Percentiles rank a stretch among this genome's conserved stretches.
Conservation (phyloP, 768 basidiomycete species). For the Kwoniella sp. region DNA sequence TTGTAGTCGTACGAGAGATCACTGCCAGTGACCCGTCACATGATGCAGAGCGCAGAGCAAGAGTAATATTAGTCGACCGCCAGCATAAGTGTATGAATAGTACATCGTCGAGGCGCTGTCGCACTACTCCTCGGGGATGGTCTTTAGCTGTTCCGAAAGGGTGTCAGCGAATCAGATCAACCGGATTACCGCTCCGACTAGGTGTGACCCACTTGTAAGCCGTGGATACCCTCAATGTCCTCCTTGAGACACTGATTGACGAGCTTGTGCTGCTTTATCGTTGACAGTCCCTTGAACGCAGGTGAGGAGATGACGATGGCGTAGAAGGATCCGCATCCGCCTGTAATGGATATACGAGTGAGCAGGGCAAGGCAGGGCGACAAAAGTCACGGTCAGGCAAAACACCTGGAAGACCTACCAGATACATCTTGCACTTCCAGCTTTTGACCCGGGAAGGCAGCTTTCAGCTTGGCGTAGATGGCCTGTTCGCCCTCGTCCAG, state of each 20-base stretch:
- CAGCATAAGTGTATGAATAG: too few relatives aligned
- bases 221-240: conserved; percentile 88
- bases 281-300: conserved; percentile 78
- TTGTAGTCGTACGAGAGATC: too few relatives aligned
- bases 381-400: not conserved
- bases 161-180: conserved; percentile 1
- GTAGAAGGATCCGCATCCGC: conserved; percentile 96
- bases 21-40: too few relatives aligned
- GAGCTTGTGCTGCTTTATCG: conserved; percentile 87
- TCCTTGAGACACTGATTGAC: conserved; percentile 80
- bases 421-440: conserved; percentile 91
- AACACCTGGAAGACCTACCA: conserved; percentile 58
- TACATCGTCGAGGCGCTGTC: too few relatives aligned
- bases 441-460: conserved; percentile 71
- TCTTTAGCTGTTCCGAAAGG: conserved; percentile 25
- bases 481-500: conserved; percentile 60
- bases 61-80: too few relatives aligned
- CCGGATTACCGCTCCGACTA: not conserved
- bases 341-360: conserved; percentile 57
- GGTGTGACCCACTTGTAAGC: conserved; percentile 67
- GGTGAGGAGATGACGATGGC: conserved; percentile 80
- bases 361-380: not conserved
- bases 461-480: conserved; percentile 68
- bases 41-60: too few relatives aligned
- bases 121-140: conserved; percentile 33